Evolutionary conservation across 768 basidiomycete species (phyloP).

Genomic region (Hydnomerulius pinastri): DNA sequence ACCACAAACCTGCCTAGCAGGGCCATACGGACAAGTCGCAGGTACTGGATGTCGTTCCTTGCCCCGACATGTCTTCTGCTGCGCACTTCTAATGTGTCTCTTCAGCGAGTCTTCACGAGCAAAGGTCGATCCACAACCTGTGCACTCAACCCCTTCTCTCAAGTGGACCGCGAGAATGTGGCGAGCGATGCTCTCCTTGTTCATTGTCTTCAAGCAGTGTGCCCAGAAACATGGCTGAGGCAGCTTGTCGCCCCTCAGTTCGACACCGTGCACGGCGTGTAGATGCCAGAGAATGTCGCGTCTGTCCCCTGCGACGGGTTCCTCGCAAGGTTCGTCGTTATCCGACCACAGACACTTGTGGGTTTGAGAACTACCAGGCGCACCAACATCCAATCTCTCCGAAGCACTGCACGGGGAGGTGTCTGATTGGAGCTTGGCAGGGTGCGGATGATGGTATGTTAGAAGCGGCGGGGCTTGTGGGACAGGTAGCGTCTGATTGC

Average conservation of each 20-base stretch:
- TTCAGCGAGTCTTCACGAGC: constrained; percentile 28
- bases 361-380: not conserved
- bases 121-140: constrained; percentile 17
- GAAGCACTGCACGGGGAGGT: not conserved
- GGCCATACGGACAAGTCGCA: no score
- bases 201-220: constrained; percentile 19
- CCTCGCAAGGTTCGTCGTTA: not conserved
- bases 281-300: constrained; percentile 16
- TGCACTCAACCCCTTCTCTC: constrained; percentile 19
- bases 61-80: constrained; percentile 3
- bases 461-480: no score
- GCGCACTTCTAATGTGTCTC: constrained; percentile 16
- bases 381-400: not conserved
- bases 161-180: constrained; percentile 27
- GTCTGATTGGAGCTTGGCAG: not conserved
- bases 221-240: constrained; percentile 17
- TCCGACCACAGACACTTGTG: constrained; percentile 17
- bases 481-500: no score
- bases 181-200: constrained; percentile 25
- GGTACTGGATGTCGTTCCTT: no score
- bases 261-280: constrained; percentile 5
- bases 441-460: not conserved
- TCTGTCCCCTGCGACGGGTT: constrained; percentile 3
- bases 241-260: constrained; percentile 10
- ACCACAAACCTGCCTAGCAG: no score